Base-by-base conservation (phyloP, 306 rosid species). In the Prosopis cineraria region DNA sequence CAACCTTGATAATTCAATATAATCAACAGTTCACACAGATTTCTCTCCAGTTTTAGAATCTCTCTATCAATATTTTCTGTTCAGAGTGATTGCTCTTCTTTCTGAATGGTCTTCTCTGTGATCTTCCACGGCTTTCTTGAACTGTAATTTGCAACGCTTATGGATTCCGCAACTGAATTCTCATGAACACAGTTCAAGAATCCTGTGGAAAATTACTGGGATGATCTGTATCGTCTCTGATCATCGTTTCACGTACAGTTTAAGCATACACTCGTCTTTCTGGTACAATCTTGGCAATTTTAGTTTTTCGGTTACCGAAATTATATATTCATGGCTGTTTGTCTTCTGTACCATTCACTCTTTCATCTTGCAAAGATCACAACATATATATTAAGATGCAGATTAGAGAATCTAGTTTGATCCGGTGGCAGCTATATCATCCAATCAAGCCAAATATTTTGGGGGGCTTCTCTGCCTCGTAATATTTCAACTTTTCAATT, bases 71-170 rank as follows among this genome's bases (percentile, higher is more conserved):
- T 12, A 29, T 14, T 29, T 3, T 22, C 0, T 9, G 0, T 5
- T 8, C n/a, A n/a, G n/a, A n/a, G n/a, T n/a, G n/a, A n/a, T n/a
- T n/a, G n/a, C n/a, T 27, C 59, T 19, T 5, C 48, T 20, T 36
- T 30, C 37, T 4, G 31, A 65, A 65, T 65, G 70, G 30, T 65
- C 31, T 37, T 65, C 70, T 37, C 45, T n/a, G 70, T 37, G 70
- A 65, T 37, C 44, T 37, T 65, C 70, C 70, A 65, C 48, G 5
- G 70, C 70, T 65, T 65, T 65, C 70, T 65, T 65, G 70, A 65
- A 65, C 70, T 65, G 31, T 37, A n/a, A n/a, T n/a, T 65, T 29
- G 20, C 31, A 20, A 53, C 27, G 10, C 6, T 9, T 20, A 55
- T 7, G 22, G 40, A 60, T 60, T 60, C 40, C 11, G 63, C 33